Percentiles rank a stretch among this genome's conserved stretches.
phyloP scores from a whole-genome alignment of 306 rosid species.

The Boehmeria nivea region DNA sequence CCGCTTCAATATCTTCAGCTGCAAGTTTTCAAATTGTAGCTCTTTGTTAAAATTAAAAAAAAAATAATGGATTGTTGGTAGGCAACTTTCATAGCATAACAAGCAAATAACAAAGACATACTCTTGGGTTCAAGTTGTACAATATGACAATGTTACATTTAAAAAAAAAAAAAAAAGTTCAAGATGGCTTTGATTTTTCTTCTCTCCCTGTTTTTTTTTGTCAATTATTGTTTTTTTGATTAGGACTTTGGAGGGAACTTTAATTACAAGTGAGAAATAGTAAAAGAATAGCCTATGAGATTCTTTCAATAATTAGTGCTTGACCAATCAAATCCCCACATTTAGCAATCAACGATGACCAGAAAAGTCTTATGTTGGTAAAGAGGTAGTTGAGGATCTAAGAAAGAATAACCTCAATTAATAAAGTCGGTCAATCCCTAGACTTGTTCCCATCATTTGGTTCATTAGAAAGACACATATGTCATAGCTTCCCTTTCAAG shows the following conservation, averaged over 20 bases:
- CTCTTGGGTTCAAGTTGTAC: too few relatives aligned
- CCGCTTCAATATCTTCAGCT: slow-evolving; percentile 95
- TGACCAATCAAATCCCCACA: neutral
- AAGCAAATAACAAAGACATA: too few relatives aligned
- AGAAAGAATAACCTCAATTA: neutral
- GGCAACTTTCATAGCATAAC: too few relatives aligned
- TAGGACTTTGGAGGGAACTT: too few relatives aligned
- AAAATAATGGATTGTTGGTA: neutral
- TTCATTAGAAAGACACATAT: neutral
- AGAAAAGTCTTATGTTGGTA: slow-evolving; percentile 14
- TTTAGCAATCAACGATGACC: neutral
- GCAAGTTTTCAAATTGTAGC: slow-evolving; percentile 35
- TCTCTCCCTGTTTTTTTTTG: too few relatives aligned
- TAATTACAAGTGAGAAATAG: too few relatives aligned
- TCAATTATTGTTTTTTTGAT: too few relatives aligned
- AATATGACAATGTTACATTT: too few relatives aligned
- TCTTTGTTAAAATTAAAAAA: slow-evolving; percentile 16
- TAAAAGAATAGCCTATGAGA: too few relatives aligned
- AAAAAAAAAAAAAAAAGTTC: too few relatives aligned
- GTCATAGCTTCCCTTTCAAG: neutral
- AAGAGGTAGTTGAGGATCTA: slow-evolving; percentile 2
- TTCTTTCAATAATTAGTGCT: neutral
- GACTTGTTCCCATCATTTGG: neutral
- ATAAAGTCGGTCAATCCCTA: neutral
- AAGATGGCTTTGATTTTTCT: too few relatives aligned